These are phyloP conservation scores for Ustilago curta DNA, from an alignment of 1,284 basidiomycete genomes.

Conservation along the genomic window DNA sequence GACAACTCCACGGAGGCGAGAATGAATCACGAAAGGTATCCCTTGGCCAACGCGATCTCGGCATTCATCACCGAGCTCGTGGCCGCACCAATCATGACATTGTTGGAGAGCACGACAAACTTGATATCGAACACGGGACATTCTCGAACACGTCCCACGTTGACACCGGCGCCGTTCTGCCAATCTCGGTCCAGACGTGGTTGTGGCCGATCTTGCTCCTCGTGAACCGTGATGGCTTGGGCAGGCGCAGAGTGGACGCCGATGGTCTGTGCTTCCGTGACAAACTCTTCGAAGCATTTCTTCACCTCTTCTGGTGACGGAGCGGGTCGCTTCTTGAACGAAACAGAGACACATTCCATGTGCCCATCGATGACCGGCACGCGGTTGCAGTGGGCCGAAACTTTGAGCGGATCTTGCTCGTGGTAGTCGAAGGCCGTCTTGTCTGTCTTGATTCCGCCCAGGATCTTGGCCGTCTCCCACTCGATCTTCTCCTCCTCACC, in stretches of 20 bases:
- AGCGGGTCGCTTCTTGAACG: constrained; percentile 82
- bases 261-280: constrained; percentile 82
- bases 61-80: constrained; percentile 98
- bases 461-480: constrained; percentile 97
- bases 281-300: constrained; percentile 81
- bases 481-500: constrained; percentile 94
- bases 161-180: constrained; percentile 91
- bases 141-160: constrained; percentile 89
- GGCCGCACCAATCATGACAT: constrained; percentile 95
- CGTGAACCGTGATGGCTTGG: constrained; percentile 89
- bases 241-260: constrained; percentile 87
- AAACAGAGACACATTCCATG: constrained; percentile 85
- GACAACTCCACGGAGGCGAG: background rate
- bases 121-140: constrained; percentile 85
- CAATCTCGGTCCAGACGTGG: constrained; percentile 90
- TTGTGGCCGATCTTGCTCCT: constrained; percentile 92
- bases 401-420: constrained; percentile 79
- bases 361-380: constrained; percentile 95
- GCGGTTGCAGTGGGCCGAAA: constrained; percentile 91
- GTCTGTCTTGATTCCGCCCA: constrained; percentile 74
- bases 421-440: constrained; percentile 82
- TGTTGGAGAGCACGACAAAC: constrained; percentile 93
- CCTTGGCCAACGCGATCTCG: constrained; percentile 89
- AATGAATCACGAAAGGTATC: constrained; percentile 67
- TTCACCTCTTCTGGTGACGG: constrained; percentile 89